Evolutionary conservation across 495 filamentous ascomycete genomes (phyloP), one percentile per base, ranked within the genome.

Genomic region (Daldinia vernicosa): DNA sequence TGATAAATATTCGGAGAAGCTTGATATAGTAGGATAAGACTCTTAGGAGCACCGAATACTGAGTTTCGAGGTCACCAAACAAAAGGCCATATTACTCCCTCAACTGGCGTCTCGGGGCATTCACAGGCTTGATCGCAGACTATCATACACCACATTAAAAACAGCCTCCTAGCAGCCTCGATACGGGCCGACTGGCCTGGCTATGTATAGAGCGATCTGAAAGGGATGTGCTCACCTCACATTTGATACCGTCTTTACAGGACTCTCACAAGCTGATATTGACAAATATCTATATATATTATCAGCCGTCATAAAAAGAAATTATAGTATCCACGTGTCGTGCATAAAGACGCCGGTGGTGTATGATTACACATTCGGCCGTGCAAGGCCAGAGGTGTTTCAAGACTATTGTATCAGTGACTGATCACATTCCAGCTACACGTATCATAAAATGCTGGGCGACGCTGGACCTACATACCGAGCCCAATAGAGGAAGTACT

Each of bases 371-470:
- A 68, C 33, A 63, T 32, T 47, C 30, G 15, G 51, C 68, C 6
- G 52, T 55, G 60, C 66, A 63, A 60, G 57, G 57, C 57, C 61
- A 69, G 51, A 56, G 50, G 47, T 59, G 66, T 66, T 69, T 65
- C 61, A 66, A 66, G 50, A 59, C 50, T 56, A 22, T 47, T 50
- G 19, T 55, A 37, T 22, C 55, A 39, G 61, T 73, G 66, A 73
- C 56, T 66, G 66, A 62, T 73, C 66, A 73, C 57, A 73, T 73
- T 73, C 61, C 45, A 59, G 62, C 66, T 43, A 66, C 66, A 43
- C 52, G 52, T 55, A 47, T 56, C 63, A 51, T 60, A 67, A 2
- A 45, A 50, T 24, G 26, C 56, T 50, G 14, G 50, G 39, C 32
- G 14, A 57, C 33, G 51, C 62, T 61, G 63, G 12, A 57, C 17